These are phyloP conservation scores for Rhizophagus clarus DNA, from an alignment of 192 early-diverging fungal genomes.

Conservation along the genomic window DNA sequence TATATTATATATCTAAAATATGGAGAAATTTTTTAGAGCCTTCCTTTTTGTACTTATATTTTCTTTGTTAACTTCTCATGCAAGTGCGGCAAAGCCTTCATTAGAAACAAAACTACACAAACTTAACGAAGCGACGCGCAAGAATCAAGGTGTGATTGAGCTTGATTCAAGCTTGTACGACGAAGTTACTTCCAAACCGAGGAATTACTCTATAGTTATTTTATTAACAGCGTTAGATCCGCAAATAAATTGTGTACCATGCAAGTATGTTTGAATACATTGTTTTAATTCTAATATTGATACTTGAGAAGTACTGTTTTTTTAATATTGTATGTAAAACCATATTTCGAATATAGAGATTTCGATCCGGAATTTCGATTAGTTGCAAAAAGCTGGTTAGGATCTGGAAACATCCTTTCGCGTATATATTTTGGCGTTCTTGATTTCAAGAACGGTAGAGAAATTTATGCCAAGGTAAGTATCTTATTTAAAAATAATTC, in stretches of 20 bases:
- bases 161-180: slow-evolving; percentile 61
- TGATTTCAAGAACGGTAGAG: slow-evolving; percentile 66
- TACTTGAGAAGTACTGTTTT: not conserved
- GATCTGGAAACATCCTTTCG: slow-evolving; percentile 35
- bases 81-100: slow-evolving; percentile 7
- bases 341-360: slow-evolving; percentile 46
- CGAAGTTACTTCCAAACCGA: slow-evolving; percentile 56
- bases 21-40: not conserved
- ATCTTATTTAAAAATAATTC: not conserved
- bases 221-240: slow-evolving; percentile 66
- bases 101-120: slow-evolving; percentile 32
- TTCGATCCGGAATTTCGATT: slow-evolving; percentile 69
- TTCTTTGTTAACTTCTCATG: not conserved
- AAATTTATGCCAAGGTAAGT: slow-evolving; percentile 64
- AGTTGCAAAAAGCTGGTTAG: slow-evolving; percentile 57
- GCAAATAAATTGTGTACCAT: slow-evolving; percentile 69
- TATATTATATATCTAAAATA: not conserved
- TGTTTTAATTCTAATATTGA: not conserved
- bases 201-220: slow-evolving; percentile 71
- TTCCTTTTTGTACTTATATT: not conserved
- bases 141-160: slow-evolving; percentile 48
- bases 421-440: slow-evolving; percentile 65
- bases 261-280: slow-evolving; percentile 55
- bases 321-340: not conserved
- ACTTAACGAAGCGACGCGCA: slow-evolving; percentile 29